These are phyloP conservation scores for Scutellaria barbata DNA, from an alignment of 257 asterid genomes.

Conservation along the genomic window DNA sequence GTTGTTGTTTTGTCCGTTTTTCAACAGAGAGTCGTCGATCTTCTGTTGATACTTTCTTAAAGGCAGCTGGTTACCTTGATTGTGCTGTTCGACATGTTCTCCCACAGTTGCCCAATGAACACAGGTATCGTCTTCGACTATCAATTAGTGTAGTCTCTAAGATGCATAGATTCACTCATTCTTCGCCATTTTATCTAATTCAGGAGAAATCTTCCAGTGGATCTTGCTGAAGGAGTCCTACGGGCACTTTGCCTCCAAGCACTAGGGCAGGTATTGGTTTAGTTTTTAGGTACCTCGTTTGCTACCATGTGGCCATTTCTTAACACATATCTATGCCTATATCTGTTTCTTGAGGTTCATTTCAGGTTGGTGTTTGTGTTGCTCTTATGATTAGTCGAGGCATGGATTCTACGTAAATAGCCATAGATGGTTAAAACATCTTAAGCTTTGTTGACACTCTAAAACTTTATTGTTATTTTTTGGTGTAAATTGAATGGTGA, in stretches of 20 bases:
- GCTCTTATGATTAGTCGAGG: not conserved
- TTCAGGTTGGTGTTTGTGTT: not conserved
- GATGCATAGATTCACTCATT: conserved; percentile 36
- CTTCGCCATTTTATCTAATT: conserved; percentile 30
- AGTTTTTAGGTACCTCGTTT: too few relatives aligned
- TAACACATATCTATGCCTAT: conserved; percentile 3
- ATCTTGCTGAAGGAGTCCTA: conserved; percentile 95
- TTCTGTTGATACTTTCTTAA: conserved; percentile 84
- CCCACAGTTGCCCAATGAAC: conserved; percentile 83
- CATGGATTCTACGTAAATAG: too few relatives aligned
- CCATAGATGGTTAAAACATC: not conserved
- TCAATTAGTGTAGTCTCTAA: conserved; percentile 6
- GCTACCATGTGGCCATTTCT: conserved; percentile 13
- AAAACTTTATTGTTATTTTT: too few relatives aligned
- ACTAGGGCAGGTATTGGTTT: conserved; percentile 79
- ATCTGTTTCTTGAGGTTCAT: not conserved
- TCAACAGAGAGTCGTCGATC: conserved; percentile 82
- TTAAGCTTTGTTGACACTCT: not conserved
- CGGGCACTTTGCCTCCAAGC: conserved; percentile 98
- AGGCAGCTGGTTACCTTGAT: conserved; percentile 98
- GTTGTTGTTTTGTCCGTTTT: conserved; percentile 20
- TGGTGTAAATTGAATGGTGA: not conserved
- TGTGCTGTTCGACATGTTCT: conserved; percentile 92
- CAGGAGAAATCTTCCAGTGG: conserved; percentile 93
- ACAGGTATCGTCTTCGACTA: conserved; percentile 56